Base-by-base conservation (phyloP, 2,329 filamentous ascomycete species). In the Bipolaris sorokiniana region DNA sequence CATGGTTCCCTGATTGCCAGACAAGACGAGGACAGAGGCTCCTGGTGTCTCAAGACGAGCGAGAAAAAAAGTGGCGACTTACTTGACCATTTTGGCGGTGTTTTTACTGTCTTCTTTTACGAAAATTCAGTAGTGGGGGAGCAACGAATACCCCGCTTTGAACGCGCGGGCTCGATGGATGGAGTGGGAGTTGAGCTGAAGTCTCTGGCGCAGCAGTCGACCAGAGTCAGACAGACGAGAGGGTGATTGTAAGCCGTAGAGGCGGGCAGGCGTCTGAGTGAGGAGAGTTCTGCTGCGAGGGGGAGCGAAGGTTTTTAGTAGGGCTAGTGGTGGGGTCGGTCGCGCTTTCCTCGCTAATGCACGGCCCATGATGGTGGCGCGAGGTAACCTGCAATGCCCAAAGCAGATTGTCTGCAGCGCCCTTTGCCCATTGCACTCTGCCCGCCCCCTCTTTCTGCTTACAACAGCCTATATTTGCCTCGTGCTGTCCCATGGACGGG, bases 41-140 rank as follows among this genome's bases (percentile, higher is more conserved):
- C 6, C 5, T 11, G 3, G 23, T 33, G 3, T 36, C 15, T n/a
- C 23, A 26, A 36, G 1, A 22, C 13, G 34, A 23, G 51, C 20
- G 38, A 40, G 55, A 28, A 41, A 55, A 31, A 55, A 33, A 54
- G 58, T 40, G 56, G 59, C 61, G 54, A 94, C 93, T 90, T 90
- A 97, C 93, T 98, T 97, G 82, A 99, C 95, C 95, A 99, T 99
- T 81, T 92, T 97, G 90, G 84, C 92, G 91, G 92, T 91, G 80
- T 87, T 90, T 67, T 59, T 56, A 48, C 58, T 66, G 60, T 74
- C 67, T 62, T 71, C 62, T 70, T 62, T 65, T 70, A 59, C 60
- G 60, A 73, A 75, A 75, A 74, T 72, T 75, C 63, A 67, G 66
- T 69, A 62, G 65, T 70, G 68, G 61, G 59, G 64, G 64, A 61